Conservation (phyloP, 805 yeast genomes). For the Metschnikowia noctiluminum region DNA sequence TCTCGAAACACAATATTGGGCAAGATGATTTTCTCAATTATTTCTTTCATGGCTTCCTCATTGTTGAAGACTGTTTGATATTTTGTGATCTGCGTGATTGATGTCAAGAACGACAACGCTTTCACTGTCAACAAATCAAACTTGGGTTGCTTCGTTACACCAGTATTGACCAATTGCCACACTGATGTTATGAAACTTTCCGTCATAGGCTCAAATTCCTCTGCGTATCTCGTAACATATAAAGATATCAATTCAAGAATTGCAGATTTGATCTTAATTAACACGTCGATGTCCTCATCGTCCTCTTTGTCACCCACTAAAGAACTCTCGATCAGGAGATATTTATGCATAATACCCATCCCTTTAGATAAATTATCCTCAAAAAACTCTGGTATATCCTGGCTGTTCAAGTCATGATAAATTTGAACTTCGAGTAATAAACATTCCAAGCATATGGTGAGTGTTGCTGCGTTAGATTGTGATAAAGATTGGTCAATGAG, state of each 20-base stretch:
- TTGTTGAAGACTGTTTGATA: conserved; percentile 53
- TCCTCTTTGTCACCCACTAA: conserved; percentile 52
- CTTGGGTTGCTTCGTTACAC: conserved; percentile 64
- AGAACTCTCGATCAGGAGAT: conserved; percentile 58
- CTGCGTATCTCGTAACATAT: conserved; percentile 88
- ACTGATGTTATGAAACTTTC: conserved; percentile 75
- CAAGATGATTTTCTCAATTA: conserved; percentile 77
- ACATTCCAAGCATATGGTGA: conserved; percentile 63
- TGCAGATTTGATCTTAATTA: conserved; percentile 72
- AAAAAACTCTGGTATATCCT: conserved; percentile 96
- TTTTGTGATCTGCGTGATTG: conserved; percentile 68
- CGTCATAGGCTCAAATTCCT: conserved; percentile 77
- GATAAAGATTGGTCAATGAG: conserved; percentile 48
- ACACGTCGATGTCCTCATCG: conserved; percentile 62
- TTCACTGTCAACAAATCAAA: conserved; percentile 82
- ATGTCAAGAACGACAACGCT: conserved; percentile 75
- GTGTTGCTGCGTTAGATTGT: conserved; percentile 44
- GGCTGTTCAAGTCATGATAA: conserved; percentile 92
- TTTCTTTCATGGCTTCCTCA: conserved; percentile 60
- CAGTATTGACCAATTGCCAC: conserved; percentile 67
- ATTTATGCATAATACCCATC: conserved; percentile 80
- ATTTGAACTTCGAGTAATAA: conserved; percentile 71
- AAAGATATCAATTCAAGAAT: conserved; percentile 82
- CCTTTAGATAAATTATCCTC: conserved; percentile 82
- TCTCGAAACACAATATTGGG: conserved; percentile 88